A percentile compares a stretch with the other conserved stretches of the same genome.
Conservation (phyloP, 805 yeast genomes). For the Myxozyma neotropica region DNA sequence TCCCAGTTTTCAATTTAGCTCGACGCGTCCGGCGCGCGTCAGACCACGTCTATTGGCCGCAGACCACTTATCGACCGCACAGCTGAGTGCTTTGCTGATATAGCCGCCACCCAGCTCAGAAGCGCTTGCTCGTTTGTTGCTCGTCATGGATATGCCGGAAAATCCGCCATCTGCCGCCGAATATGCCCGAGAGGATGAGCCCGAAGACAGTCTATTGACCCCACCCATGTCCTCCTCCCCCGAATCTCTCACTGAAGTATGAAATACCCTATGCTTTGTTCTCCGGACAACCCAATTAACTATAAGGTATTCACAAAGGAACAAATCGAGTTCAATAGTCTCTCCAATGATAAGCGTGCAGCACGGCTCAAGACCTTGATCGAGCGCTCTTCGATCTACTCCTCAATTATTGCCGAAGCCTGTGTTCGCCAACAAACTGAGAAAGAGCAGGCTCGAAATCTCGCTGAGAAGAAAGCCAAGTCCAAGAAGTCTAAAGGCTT, state of each 20-base stretch:
- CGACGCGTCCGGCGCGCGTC: conserved; percentile 1
- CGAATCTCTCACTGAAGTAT: conserved; percentile 15
- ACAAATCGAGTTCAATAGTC: conserved; percentile 42
- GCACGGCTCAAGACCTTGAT: conserved; percentile 71
- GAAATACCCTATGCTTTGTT: not conserved
- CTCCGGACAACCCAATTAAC: not conserved
- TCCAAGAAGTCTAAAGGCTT: not conserved
- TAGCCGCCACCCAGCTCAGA: too few relatives aligned
- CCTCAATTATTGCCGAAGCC: conserved; percentile 82
- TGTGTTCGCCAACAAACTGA: conserved; percentile 42
- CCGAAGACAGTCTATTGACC: conserved; percentile 1
- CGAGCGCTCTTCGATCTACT: conserved; percentile 84
- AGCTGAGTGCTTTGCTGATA: too few relatives aligned
- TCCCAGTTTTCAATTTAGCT: not conserved
- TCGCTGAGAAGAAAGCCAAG: not conserved
- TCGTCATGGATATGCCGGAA: not conserved
- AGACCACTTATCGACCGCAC: not conserved
- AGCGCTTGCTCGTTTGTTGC: too few relatives aligned
- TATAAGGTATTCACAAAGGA: conserved; percentile 2
- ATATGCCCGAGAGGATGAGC: not conserved
- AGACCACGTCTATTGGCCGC: not conserved
- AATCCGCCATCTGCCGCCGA: too few relatives aligned
- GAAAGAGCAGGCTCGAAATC: not conserved
- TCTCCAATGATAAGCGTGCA: conserved; percentile 60
- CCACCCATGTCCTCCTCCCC: conserved; percentile 33